Base-by-base conservation (phyloP, 768 basidiomycete species). In the Boletus reticulatus region DNA sequence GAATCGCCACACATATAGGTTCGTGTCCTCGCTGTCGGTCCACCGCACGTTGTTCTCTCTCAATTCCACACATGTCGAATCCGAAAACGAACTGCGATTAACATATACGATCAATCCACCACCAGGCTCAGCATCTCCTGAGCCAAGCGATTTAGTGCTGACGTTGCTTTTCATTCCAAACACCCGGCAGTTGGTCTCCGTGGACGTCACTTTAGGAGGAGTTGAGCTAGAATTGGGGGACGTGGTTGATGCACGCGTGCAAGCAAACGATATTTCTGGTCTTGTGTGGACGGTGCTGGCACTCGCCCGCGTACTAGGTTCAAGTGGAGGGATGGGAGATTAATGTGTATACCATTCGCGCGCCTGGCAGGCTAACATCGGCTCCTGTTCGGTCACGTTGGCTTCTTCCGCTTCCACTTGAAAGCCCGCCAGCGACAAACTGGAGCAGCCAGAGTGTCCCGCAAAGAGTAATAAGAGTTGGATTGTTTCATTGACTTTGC, bases 41-140 rank as follows among this genome's bases (percentile, higher is more conserved):
- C 89, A 94, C 57, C 82, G 80, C 22, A 78, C 80, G 0, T 71
- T 91, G 14, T 74, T 82, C 43, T 80, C 80, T 43, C 79, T 94
- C 58, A 74, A 81, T 51, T 80, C 83, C 11, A 81, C 81, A 6
- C 76, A 82, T 29, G 74, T 80, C 1, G 78, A 78, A 27, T 84
- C 90, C 2, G 89, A 91, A 55, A 91, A 92, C 70, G 89, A 92
- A 66, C 76, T 93, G 27, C 80, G 83, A 29, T 75, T 94, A 43
- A 81, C 81, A 10, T 94, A 94, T 68, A 70, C 64, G 44, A 64
- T 89, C 49, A 67, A 74, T 38, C 62, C 63, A 20, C 67, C 71
- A 12, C 59, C 61, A 2, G 50, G 53, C 27, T 67, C 66, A n/a
- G 61, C 65, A 10, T 62, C 66, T 14, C n/a, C 39, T 37, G 29